These are phyloP conservation scores for Fusarium sp. DNA, from an alignment of 2,329 filamentous ascomycete species.

Conservation along the genomic window DNA sequence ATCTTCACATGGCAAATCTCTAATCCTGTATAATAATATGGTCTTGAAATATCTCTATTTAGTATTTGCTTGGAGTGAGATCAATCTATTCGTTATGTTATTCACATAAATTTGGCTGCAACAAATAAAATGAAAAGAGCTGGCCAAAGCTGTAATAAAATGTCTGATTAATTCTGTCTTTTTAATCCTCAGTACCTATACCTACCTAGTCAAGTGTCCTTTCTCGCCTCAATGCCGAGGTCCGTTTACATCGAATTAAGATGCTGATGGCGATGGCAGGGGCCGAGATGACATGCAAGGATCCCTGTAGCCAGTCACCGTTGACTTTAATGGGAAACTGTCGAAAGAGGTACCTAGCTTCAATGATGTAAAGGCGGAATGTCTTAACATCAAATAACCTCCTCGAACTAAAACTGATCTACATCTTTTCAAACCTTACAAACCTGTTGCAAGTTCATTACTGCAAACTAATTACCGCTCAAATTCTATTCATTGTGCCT, in stretches of 20 bases:
- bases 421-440: not conserved
- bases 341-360: not conserved
- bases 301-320: not conserved
- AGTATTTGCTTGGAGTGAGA: not conserved
- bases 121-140: not conserved
- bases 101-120: not conserved
- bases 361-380: slow-evolving; percentile 24
- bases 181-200: not conserved
- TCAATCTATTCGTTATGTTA: not conserved
- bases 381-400: slow-evolving; percentile 4
- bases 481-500: not conserved
- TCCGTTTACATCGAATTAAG: slow-evolving; percentile 20
- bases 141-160: not conserved
- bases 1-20: not conserved
- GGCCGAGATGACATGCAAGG: slow-evolving; percentile 11
- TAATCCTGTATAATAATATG: not conserved
- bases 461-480: not conserved
- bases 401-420: slow-evolving; percentile 1
- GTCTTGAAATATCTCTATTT: not conserved
- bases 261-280: slow-evolving; percentile 29
- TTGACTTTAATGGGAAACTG: slow-evolving; percentile 1
- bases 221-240: not conserved
- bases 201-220: not conserved
- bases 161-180: not conserved
- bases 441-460: not conserved